These are phyloP conservation scores for Neurospora sp. DNA, from an alignment of 495 filamentous ascomycete species.

Conservation along the genomic window DNA sequence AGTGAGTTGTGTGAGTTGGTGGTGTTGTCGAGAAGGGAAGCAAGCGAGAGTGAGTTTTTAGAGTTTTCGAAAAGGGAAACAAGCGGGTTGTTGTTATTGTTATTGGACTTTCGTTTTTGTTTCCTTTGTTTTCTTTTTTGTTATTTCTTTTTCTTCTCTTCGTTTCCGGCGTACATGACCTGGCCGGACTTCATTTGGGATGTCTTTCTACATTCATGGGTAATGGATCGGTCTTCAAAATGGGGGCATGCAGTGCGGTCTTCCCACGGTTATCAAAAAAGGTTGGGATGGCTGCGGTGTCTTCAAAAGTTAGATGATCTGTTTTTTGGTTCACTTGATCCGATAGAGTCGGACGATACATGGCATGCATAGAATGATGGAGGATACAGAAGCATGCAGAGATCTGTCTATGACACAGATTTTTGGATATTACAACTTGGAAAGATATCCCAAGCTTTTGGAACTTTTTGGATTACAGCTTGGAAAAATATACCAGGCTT, in stretches of 20 bases:
- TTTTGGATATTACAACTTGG: not conserved
- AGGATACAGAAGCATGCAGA: not conserved
- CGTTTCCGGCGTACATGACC: not conserved
- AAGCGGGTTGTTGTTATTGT: not conserved
- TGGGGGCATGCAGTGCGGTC: not conserved
- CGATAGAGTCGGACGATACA: not conserved
- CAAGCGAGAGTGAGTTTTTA: not conserved
- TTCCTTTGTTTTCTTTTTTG: not conserved
- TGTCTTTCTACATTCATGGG: not conserved
- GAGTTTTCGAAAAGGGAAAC: not conserved
- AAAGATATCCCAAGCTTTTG: not conserved
- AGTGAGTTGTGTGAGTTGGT: not conserved
- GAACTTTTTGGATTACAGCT: not conserved
- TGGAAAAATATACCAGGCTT: not conserved
- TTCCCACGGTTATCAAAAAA: not conserved
- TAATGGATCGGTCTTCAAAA: not conserved
- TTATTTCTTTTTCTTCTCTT: not conserved
- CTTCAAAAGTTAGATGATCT: not conserved
- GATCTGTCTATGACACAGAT: not conserved
- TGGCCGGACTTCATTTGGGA: not conserved
- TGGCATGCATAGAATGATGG: not conserved
- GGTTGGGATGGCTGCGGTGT: not conserved
- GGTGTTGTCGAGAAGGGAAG: not conserved
- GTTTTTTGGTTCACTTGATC: not conserved
- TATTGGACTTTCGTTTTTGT: not conserved